phyloP scores from a whole-genome alignment of 345 rosid genomes.

The Lepidium aucheri region DNA sequence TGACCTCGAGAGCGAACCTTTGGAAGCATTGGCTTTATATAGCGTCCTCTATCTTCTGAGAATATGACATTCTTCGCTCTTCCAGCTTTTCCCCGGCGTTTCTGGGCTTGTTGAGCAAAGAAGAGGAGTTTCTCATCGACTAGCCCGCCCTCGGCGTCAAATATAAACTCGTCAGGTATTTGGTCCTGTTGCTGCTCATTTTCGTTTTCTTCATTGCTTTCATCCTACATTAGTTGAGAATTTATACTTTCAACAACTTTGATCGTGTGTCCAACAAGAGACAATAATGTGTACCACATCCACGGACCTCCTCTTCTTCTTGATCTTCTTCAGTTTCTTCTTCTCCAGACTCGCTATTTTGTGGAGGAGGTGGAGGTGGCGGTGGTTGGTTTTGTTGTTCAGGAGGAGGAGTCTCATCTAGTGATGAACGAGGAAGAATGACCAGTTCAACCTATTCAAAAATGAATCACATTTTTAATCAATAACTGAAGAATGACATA shows the following conservation, averaged over 20 bases:
- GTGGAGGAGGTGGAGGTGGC: slow-evolving; percentile 97
- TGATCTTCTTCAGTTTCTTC: slow-evolving; percentile 87
- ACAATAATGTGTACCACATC: neutral
- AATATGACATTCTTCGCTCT: slow-evolving; percentile 95
- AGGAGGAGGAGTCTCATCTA: slow-evolving; percentile 76
- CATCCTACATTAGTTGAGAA: slow-evolving; percentile 46
- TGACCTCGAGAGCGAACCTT: slow-evolving; percentile 44
- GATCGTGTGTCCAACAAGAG: neutral
- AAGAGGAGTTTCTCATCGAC: slow-evolving; percentile 96
- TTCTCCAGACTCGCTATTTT: slow-evolving; percentile 66
- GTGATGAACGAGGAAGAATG: slow-evolving; percentile 87
- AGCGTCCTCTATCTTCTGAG: slow-evolving; percentile 97
- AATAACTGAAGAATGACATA: neutral
- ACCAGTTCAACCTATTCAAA: slow-evolving; percentile 81
- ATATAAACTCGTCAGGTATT: slow-evolving; percentile 90
- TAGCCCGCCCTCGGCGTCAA: slow-evolving; percentile 98
- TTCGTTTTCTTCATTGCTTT: slow-evolving; percentile 73
- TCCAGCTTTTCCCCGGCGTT: slow-evolving; percentile 87
- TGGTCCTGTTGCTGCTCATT: slow-evolving; percentile 90
- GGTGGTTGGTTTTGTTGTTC: slow-evolving; percentile 87
- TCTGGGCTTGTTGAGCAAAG: slow-evolving; percentile 97
- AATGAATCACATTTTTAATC: slow-evolving; percentile 8
- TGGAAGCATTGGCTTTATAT: slow-evolving; percentile 96
- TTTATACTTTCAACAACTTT: slow-evolving; percentile 11
- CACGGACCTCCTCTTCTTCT: slow-evolving; percentile 49